Conservation (phyloP, 1,139 yeast species). For the Arxiozyma slooffiae region DNA sequence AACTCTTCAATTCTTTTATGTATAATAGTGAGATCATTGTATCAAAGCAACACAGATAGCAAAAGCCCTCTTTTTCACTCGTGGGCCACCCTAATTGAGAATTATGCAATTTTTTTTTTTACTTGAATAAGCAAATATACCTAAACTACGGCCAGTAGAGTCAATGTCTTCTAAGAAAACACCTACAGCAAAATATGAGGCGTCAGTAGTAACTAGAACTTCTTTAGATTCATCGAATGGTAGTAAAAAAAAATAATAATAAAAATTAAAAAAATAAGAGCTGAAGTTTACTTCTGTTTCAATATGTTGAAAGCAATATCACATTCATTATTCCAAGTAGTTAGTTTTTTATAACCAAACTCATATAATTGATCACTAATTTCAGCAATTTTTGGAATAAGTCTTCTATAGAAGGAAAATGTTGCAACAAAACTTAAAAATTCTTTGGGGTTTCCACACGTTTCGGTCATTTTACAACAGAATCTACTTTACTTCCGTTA, state of each 20-base stretch:
- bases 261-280: no score
- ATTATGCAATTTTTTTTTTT: not conserved
- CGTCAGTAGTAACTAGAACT: not conserved
- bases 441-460: not conserved
- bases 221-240: conserved; percentile 1
- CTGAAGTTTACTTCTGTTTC: not conserved
- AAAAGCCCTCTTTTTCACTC: not conserved
- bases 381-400: not conserved
- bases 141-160: not conserved
- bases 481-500: not conserved
- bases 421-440: not conserved
- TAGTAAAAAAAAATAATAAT: no score
- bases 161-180: not conserved
- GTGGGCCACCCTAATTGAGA: not conserved
- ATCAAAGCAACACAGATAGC: not conserved
- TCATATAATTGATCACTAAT: not conserved
- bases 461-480: not conserved
- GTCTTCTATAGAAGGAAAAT: not conserved
- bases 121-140: not conserved
- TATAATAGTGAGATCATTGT: not conserved
- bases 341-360: not conserved
- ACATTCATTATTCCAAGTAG: not conserved
- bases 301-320: not conserved
- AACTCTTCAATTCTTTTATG: no score
- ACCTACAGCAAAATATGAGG: not conserved